A percentile compares a stretch with the other conserved stretches of the same genome.
Evolutionary conservation across 1,139 yeast species (phyloP).

Genomic region (Debaryomyces subglobosus): DNA sequence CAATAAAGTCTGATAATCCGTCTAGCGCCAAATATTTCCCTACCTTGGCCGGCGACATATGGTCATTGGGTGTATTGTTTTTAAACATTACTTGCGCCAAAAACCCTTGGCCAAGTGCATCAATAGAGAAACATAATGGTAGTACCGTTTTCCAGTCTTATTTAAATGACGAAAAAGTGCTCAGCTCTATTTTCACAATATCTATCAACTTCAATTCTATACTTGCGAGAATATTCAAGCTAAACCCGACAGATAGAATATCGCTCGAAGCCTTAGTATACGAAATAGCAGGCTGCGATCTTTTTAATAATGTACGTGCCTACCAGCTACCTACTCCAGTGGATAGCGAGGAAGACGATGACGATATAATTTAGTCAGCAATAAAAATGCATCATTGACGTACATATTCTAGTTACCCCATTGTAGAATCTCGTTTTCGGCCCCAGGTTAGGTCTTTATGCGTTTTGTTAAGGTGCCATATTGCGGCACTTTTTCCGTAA

Average conservation of each 20-base stretch:
- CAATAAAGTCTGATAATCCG: conserved; percentile 16
- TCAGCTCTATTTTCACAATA: conserved; percentile 61
- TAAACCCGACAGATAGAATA: conserved; percentile 69
- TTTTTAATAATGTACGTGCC: conserved; percentile 31
- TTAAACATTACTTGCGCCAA: conserved; percentile 81
- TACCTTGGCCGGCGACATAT: conserved; percentile 80
- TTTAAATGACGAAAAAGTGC: conserved; percentile 29
- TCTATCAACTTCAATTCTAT: conserved; percentile 61
- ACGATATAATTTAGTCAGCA: not conserved
- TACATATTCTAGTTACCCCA: not conserved
- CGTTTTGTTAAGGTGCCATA: not conserved
- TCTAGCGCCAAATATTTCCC: conserved; percentile 48
- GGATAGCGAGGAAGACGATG: conserved; percentile 3
- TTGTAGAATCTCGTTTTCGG: not conserved
- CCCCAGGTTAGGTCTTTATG: not conserved
- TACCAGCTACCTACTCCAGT: conserved; percentile 5
- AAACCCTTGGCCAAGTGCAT: conserved; percentile 91
- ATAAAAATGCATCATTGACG: not conserved
- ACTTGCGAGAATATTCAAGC: conserved; percentile 55
- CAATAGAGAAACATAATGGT: conserved; percentile 54
- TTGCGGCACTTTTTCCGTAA: not conserved
- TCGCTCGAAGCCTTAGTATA: conserved; percentile 49
- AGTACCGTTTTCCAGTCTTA: conserved; percentile 59
- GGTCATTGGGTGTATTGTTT: conserved; percentile 85
- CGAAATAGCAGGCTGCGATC: conserved; percentile 43